These are phyloP conservation scores for Penicillium sp. DNA, from an alignment of 2,329 filamentous ascomycete species.

Conservation along the genomic window DNA sequence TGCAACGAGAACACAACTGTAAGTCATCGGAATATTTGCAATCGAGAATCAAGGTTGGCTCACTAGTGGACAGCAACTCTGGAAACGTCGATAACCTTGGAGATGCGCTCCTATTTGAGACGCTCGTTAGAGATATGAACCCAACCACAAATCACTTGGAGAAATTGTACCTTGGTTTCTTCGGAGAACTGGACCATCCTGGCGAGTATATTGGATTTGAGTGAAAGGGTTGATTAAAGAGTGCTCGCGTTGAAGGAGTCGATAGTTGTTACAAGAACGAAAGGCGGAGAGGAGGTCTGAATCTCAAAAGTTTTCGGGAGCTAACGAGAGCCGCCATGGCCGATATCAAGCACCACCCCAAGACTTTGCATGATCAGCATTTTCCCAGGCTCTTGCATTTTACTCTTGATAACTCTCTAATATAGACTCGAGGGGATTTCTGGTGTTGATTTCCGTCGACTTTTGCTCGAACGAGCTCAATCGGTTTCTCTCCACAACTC, in stretches of 20 bases:
- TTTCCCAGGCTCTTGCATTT: neutral
- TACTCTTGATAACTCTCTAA: neutral
- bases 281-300: conserved; percentile 23
- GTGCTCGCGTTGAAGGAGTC: conserved; percentile 1
- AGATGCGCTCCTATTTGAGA: conserved; percentile 82
- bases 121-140: conserved; percentile 18
- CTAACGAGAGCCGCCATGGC: conserved; percentile 27
- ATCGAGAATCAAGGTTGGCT: conserved; percentile 37
- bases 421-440: neutral
- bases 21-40: conserved; percentile 20
- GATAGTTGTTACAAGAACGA: conserved; percentile 7
- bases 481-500: conserved; percentile 11
- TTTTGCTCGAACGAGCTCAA: neutral
- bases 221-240: neutral
- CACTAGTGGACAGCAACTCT: conserved; percentile 96
- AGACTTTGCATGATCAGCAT: conserved; percentile 1
- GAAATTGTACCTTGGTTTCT: conserved; percentile 80
- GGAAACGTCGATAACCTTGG: conserved; percentile 93
- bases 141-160: conserved; percentile 8
- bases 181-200: conserved; percentile 76
- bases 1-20: conserved; percentile 43
- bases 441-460: too few relatives aligned
- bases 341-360: conserved; percentile 15
- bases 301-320: conserved; percentile 38
- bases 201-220: conserved; percentile 9